Evolutionary conservation across 2,329 filamentous ascomycete genomes (phyloP), one percentile per base, ranked within the genome.

Genomic region (Karstenula rhodostoma): DNA sequence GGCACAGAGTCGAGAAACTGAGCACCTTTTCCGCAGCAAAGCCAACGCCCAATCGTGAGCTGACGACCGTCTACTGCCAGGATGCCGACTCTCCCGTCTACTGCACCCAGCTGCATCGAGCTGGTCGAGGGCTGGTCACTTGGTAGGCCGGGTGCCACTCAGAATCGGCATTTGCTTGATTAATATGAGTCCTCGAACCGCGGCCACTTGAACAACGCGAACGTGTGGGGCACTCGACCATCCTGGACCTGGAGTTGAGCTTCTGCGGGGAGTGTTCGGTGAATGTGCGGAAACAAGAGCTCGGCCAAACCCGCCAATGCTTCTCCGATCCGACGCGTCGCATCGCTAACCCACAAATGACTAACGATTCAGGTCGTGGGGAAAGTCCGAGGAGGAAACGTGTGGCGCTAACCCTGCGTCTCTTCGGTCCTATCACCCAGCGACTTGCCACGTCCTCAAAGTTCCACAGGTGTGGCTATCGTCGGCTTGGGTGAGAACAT

Each of bases 1-100:
- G 62, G 60, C 63, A 59, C 61, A 64, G 48, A 60, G 35, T 47
- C 37, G 52, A 56, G 49, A 60, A 61, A 65, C 61, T 62, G 58
- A 48, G 43, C 53, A 56, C 50, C 57, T 61, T 60, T 58, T 55
- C 52, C 52, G 52, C 52, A 46, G 19, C 27, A 55, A 29, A 35
- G 10, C 22, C 27, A 35, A 42, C 25, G 47, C 32, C 60, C 47
- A 57, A 53, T 33, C 29, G 43, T n/a, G 32, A n/a, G n/a, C n/a
- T n/a, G n/a, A n/a, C n/a, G n/a, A n/a, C 22, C 22, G 49, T 27
- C 49, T n/a, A 6, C n/a, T 17, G 32, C 27, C n/a, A n/a, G n/a
- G n/a, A n/a, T n/a, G n/a, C n/a, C n/a, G n/a, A n/a, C n/a, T n/a
- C n/a, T n/a, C n/a, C 22, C 22, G 49, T 27, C 49, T n/a, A 6